Conservation (phyloP, 305 asterid species). For the Plantago coronopus region DNA sequence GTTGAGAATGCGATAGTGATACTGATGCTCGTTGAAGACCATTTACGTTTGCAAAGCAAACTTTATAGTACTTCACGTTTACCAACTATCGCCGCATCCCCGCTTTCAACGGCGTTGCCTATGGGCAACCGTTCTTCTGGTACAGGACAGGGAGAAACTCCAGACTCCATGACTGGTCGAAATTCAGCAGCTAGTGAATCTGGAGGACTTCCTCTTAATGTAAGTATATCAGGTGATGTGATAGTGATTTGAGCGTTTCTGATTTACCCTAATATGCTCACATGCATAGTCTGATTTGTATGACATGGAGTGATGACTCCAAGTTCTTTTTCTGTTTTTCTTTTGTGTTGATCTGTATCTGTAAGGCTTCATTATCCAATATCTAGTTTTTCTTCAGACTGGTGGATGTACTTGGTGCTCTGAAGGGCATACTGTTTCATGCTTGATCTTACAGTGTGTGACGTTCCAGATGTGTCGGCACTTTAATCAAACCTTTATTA, state of each 20-base stretch:
- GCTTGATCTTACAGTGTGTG: slow-evolving; percentile 4
- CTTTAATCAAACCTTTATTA: slow-evolving; percentile 14
- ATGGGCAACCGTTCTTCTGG: slow-evolving; percentile 45
- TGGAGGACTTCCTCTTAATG: slow-evolving; percentile 76
- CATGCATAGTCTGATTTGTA: slow-evolving; percentile 11
- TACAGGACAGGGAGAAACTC: slow-evolving; percentile 46
- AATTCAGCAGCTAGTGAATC: slow-evolving; percentile 65
- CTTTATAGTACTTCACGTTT: slow-evolving; percentile 63
- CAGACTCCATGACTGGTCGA: slow-evolving; percentile 46
- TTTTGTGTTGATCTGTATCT: slow-evolving; percentile 11
- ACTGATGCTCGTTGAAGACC: slow-evolving; percentile 98
- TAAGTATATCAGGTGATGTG: slow-evolving; percentile 35
- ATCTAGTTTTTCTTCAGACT: slow-evolving; percentile 15
- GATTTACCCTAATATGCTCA: slow-evolving; percentile 13
- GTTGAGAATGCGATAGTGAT: slow-evolving; percentile 99
- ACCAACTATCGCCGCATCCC: slow-evolving; percentile 59
- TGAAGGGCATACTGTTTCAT: slow-evolving; percentile 6
- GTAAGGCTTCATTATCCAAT: slow-evolving; percentile 14
- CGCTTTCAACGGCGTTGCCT: slow-evolving; percentile 57
- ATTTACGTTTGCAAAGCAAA: slow-evolving; percentile 91
- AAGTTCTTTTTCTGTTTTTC: slow-evolving; percentile 7
- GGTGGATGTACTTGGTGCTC: slow-evolving; percentile 11
- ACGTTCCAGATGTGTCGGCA: slow-evolving; percentile 19
- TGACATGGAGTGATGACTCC: slow-evolving; percentile 12
- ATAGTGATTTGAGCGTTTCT: slow-evolving; percentile 22